Evolutionary conservation across 371 early-diverging fungal genomes (phyloP).

Genomic region (Batkoa obscura): DNA sequence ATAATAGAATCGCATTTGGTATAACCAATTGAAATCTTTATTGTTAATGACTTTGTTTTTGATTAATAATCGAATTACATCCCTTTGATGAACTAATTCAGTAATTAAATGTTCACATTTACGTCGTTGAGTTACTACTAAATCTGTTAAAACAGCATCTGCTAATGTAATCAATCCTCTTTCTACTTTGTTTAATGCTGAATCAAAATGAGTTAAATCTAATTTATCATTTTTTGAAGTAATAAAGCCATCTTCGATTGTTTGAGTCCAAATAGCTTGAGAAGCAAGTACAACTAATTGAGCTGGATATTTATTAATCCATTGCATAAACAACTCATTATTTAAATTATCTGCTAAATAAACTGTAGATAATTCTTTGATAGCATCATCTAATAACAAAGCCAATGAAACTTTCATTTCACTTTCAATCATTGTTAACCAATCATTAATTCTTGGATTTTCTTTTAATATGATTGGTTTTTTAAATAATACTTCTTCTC

Average conservation of each 20-base stretch:
- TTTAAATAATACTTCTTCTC: constrained; percentile 71
- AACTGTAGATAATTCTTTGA: constrained; percentile 37
- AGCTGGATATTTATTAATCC: constrained; percentile 82
- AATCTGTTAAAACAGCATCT: constrained; percentile 75
- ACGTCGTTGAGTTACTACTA: constrained; percentile 61
- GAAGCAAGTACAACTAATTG: constrained; percentile 83
- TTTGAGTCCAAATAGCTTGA: constrained; percentile 80
- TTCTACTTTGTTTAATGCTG: constrained; percentile 40
- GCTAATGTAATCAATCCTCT: constrained; percentile 70
- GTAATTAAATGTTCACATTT: constrained; percentile 96
- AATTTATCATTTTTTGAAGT: constrained; percentile 6
- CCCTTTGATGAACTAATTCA: constrained; percentile 95
- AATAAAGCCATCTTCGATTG: constrained; percentile 54
- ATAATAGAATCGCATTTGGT: constrained; percentile 94
- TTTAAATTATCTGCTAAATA: constrained; percentile 42
- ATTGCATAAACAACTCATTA: constrained; percentile 38
- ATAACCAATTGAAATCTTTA: constrained; percentile 86
- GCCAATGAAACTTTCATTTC: constrained; percentile 84
- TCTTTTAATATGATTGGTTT: constrained; percentile 60
- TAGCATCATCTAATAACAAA: constrained; percentile 45
- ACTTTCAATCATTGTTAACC: constrained; percentile 83
- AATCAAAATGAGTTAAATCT: constrained; percentile 24
- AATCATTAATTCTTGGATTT: constrained; percentile 86
- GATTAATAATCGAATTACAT: constrained; percentile 64
- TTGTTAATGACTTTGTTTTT: constrained; percentile 27